phyloP scores from a whole-genome alignment of 306 rosid species.

The Castanea mollissima region DNA sequence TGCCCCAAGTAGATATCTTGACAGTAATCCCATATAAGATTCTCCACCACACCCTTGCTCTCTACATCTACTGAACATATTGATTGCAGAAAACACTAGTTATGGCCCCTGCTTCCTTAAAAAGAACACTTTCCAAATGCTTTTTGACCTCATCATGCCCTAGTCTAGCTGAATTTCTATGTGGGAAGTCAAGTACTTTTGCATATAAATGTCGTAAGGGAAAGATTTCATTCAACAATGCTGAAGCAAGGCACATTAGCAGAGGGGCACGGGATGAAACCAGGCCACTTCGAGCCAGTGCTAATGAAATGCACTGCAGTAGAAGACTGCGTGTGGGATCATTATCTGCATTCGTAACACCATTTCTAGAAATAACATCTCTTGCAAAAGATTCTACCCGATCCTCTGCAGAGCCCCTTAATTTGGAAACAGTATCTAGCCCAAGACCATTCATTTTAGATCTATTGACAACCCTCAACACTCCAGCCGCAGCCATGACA shows the following conservation, averaged over 20 bases:
- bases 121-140: constrained; percentile 54
- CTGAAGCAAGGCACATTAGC: constrained; percentile 59
- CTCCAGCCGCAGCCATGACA: constrained; percentile 83
- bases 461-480: constrained; percentile 50
- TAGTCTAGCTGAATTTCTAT: constrained; percentile 25
- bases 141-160: constrained; percentile 50
- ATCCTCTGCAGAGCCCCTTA: constrained; percentile 47
- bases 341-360: constrained; percentile 7
- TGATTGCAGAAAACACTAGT: constrained; percentile 69
- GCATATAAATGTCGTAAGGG: constrained; percentile 60
- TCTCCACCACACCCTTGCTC: constrained; percentile 58
- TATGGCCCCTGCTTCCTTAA: constrained; percentile 83
- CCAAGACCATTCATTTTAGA: constrained; percentile 34
- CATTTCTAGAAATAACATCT: constrained; percentile 38
- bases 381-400: constrained; percentile 50
- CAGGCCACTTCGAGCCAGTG: constrained; percentile 58
- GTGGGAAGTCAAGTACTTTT: constrained; percentile 32
- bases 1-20: constrained; percentile 59
- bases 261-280: constrained; percentile 57
- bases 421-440: constrained; percentile 34
- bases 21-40: constrained; percentile 74
- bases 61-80: constrained; percentile 64
- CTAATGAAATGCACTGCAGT: constrained; percentile 64
- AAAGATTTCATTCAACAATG: constrained; percentile 65
- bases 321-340: constrained; percentile 41